Percentiles rank a stretch among this genome's conserved stretches.
Conservation (phyloP, 345 rosid genomes). For the Sisymbrium irio region DNA sequence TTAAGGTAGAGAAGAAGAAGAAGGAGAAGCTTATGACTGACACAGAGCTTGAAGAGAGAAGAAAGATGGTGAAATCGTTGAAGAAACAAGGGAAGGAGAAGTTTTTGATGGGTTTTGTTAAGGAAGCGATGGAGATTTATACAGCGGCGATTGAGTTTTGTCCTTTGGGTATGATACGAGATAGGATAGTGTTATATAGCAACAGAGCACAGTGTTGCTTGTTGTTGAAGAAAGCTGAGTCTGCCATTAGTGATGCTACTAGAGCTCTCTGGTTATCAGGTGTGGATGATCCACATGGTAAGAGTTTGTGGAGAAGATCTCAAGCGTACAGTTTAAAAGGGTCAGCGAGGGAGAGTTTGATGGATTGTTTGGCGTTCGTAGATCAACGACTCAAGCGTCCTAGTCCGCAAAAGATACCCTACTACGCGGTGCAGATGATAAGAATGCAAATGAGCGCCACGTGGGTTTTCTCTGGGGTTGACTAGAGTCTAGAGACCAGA, state of each 20-base stretch:
- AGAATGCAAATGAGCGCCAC: conserved; percentile 66
- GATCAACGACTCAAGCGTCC: conserved; percentile 35
- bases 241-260: conserved; percentile 73
- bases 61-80: conserved; percentile 40
- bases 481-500: background rate
- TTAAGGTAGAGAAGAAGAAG: conserved; percentile 69
- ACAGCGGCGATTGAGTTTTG: conserved; percentile 57
- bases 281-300: conserved; percentile 44
- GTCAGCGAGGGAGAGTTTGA: conserved; percentile 64
- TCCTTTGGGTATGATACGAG: conserved; percentile 47
- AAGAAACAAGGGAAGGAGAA: conserved; percentile 62
- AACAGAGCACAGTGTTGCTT: conserved; percentile 78
- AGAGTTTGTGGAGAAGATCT: conserved; percentile 91
- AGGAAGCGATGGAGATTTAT: conserved; percentile 47
- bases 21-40: conserved; percentile 58
- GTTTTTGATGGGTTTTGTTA: conserved; percentile 50
- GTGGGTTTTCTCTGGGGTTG: conserved; percentile 42
- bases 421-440: conserved; percentile 61
- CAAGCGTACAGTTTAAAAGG: conserved; percentile 83
- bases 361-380: conserved; percentile 69
- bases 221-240: conserved; percentile 49
- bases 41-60: conserved; percentile 49
- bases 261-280: conserved; percentile 63
- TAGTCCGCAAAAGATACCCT: conserved; percentile 43
- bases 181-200: conserved; percentile 69